A percentile compares a stretch with the other conserved stretches of the same genome.
Conservation (phyloP, 78 protist species). For the Carpediemonas membranifera region DNA sequence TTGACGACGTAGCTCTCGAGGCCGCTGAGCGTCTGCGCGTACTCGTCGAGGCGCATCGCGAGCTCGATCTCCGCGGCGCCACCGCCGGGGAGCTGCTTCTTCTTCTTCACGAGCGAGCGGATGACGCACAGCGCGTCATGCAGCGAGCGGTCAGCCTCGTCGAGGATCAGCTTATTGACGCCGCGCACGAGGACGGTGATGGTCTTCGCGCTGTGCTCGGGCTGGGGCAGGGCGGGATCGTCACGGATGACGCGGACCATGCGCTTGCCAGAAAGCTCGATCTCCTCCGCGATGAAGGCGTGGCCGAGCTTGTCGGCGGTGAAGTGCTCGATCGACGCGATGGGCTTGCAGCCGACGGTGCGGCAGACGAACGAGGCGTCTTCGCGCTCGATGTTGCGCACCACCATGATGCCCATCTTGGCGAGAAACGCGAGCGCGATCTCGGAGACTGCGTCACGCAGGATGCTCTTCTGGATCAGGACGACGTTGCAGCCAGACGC, state of each 20-base stretch:
- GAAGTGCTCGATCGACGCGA: conserved; percentile 73
- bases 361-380: conserved; percentile 89
- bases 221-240: too few relatives aligned
- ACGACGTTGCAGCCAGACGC: too few relatives aligned
- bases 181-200: conserved; percentile 81
- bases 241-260: conserved; percentile 62
- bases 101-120: conserved; percentile 83
- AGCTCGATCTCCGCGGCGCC: conserved; percentile 93
- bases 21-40: conserved; percentile 61
- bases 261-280: conserved; percentile 4
- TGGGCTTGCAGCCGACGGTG: conserved; percentile 83
- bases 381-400: conserved; percentile 89
- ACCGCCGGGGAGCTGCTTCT: conserved; percentile 87
- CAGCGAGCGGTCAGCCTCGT: too few relatives aligned
- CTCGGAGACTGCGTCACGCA: conserved; percentile 49
- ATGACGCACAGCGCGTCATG: conserved; percentile 88
- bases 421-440: conserved; percentile 81
- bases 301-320: conserved; percentile 78
- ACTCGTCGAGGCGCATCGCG: conserved; percentile 48
- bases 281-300: conserved; percentile 82
- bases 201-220: conserved; percentile 73
- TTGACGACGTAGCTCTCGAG: conserved; percentile 57
- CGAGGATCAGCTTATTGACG: conserved; percentile 77
- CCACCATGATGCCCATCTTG: conserved; percentile 81
- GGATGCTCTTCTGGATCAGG: conserved; percentile 14